Conservation (phyloP, 495 filamentous ascomycete species). For the Pseudomonodictys pantanalensis region DNA sequence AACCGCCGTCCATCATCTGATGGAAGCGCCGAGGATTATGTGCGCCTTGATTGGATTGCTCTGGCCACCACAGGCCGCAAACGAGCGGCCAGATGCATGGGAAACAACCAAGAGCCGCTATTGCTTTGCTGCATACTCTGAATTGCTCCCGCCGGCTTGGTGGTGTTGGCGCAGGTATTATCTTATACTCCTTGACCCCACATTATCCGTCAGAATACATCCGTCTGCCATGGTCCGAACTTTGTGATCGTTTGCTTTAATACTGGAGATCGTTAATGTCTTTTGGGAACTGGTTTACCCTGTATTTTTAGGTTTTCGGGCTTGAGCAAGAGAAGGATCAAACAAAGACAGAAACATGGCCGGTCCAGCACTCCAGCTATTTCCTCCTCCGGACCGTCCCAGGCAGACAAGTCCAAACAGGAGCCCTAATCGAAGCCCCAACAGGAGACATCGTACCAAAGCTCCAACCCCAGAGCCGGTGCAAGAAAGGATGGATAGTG, state of each 20-base stretch:
- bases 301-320: slow-evolving; percentile 16
- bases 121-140: slow-evolving; percentile 26
- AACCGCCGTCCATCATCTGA: slow-evolving; percentile 25
- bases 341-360: slow-evolving; percentile 39
- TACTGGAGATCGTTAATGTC: background rate
- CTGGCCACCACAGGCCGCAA: slow-evolving; percentile 13
- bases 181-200: slow-evolving; percentile 33
- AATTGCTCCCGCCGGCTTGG: slow-evolving; percentile 10
- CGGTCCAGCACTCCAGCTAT: slow-evolving; percentile 51
- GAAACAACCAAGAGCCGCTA: slow-evolving; percentile 32
- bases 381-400: slow-evolving; percentile 49
- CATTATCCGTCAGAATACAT: slow-evolving; percentile 13
- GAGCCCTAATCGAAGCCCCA: slow-evolving; percentile 19
- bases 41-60: slow-evolving; percentile 29
- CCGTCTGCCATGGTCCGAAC: slow-evolving; percentile 8
- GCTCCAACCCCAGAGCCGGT: slow-evolving; percentile 45
- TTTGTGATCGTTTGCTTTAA: slow-evolving; percentile 6
- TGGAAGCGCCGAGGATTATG: slow-evolving; percentile 32
- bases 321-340: slow-evolving; percentile 16
- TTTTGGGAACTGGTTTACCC: background rate
- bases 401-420: slow-evolving; percentile 29
- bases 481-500: slow-evolving; percentile 34
- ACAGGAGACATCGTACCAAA: slow-evolving; percentile 18
- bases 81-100: slow-evolving; percentile 26
- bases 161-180: slow-evolving; percentile 5